Conservation (phyloP, 2,329 filamentous ascomycete genomes). For the Metarhizium anisopliae region DNA sequence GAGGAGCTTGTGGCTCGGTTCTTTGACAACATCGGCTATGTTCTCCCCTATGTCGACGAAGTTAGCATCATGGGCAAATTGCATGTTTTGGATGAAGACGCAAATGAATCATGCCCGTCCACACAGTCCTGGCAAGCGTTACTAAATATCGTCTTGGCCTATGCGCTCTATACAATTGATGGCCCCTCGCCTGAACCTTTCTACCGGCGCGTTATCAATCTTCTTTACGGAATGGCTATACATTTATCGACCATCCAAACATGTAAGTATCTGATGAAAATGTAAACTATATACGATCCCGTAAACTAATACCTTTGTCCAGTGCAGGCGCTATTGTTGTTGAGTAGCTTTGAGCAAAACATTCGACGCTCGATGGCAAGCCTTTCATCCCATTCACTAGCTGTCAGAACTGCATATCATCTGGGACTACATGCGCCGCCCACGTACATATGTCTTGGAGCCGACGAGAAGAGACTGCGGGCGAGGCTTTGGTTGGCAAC, state of each 20-base stretch:
- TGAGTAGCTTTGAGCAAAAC: neutral
- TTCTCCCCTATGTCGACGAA: neutral
- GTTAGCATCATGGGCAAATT: neutral
- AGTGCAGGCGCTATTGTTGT: neutral
- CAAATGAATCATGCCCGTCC: neutral
- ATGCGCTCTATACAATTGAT: neutral
- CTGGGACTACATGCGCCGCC: neutral
- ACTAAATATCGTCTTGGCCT: neutral
- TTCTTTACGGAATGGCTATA: neutral
- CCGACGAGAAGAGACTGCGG: neutral
- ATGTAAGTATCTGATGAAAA: neutral
- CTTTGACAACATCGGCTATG: neutral
- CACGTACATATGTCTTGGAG: neutral
- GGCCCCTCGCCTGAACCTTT: neutral
- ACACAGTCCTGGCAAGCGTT: neutral
- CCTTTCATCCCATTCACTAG: neutral
- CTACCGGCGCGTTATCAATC: neutral
- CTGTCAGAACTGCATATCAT: neutral
- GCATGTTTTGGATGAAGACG: neutral
- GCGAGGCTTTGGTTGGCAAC: neutral
- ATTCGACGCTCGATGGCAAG: neutral
- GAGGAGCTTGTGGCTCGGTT: neutral
- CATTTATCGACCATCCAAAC: neutral
- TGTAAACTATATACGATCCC: too few species aligned
- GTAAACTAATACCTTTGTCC: too few species aligned